Base-by-base conservation (phyloP, 768 basidiomycete genomes). In the Chalciporus chontae region DNA sequence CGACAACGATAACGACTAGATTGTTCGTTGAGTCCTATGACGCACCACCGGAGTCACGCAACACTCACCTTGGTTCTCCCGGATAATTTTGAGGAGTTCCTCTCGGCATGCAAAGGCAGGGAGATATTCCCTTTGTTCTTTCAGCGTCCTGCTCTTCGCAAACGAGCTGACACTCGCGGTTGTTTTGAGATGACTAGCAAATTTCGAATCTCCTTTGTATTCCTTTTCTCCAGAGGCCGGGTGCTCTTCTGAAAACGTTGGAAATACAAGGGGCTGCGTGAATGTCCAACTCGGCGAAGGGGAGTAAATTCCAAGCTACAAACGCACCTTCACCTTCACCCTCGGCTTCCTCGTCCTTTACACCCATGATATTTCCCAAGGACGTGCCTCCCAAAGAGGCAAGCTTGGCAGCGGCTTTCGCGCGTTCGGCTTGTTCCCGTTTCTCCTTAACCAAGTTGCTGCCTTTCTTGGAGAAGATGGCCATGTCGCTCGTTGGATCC, bases 31-130 rank as follows among this genome's bases (percentile, higher is more conserved):
- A 2, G 5, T 40, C 18, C 43, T 45, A 43, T 50, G 15, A 48
- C 3, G 1, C 32, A 24, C 24, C 4, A 1, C 1, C 3, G 7
- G 26, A 17, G 19, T 5, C 14, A 8, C n/a, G 17, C 8, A 43
- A 40, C 2, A 59, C 69, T 43, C 47, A 87, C 94, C 94, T 83
- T 99, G 96, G 63, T 97, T 95, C 59, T 99, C 96, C 38, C 95
- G 77, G 29, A 98, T 80, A 31, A 83, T 78, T 63, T 80, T 85
- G 74, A 98, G 79, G 23, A 99, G 71, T 46, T 96, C 93, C 64
- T 97, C 94, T 37, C 96, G 81, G 60, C 93, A 95, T 2, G 96
- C 96, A 67, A 99, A 99, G 2, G 96, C 96, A 5, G 96, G 96
- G 15, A 98, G 73, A 68, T 94, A 98, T 68, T 99, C 94, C 60